phyloP scores from a whole-genome alignment of 352 stramenopile species.

The Globisporangium rhizosaccharum region DNA sequence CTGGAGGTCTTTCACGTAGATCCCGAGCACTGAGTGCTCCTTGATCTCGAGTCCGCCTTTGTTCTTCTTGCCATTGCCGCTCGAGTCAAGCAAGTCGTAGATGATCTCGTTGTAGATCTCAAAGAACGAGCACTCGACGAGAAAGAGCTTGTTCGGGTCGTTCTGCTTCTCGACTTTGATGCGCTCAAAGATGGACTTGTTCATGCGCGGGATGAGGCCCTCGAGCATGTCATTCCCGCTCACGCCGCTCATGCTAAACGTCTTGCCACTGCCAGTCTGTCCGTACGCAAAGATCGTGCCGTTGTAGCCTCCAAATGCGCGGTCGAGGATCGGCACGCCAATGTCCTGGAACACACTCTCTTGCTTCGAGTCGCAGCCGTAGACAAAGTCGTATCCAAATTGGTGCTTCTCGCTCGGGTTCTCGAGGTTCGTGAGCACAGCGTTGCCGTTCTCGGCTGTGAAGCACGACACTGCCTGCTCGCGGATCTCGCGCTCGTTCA shows the following conservation, averaged over 20 bases:
- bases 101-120: conserved; percentile 97
- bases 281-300: conserved; percentile 89
- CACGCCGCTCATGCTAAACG: conserved; percentile 86
- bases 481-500: conserved; percentile 84
- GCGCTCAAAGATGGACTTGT: conserved; percentile 86
- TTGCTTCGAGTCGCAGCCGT: conserved; percentile 74
- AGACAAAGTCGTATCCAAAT: conserved; percentile 89
- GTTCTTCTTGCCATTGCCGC: conserved; percentile 80
- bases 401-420: conserved; percentile 74
- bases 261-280: conserved; percentile 85
- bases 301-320: conserved; percentile 84
- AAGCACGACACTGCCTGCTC: conserved; percentile 76
- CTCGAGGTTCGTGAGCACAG: conserved; percentile 79
- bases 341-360: conserved; percentile 75
- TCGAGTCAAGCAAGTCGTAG: conserved; percentile 91
- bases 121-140: conserved; percentile 92
- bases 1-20: conserved; percentile 92
- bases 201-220: conserved; percentile 91
- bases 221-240: conserved; percentile 50
- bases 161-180: conserved; percentile 58
- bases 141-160: conserved; percentile 74
- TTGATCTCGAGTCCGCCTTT: conserved; percentile 90
- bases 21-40: conserved; percentile 91
- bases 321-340: conserved; percentile 68
- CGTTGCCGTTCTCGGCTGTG: conserved; percentile 57